Evolutionary conservation across 2,329 filamentous ascomycete genomes (phyloP).

Genomic region (Fusarium sulawesiense): DNA sequence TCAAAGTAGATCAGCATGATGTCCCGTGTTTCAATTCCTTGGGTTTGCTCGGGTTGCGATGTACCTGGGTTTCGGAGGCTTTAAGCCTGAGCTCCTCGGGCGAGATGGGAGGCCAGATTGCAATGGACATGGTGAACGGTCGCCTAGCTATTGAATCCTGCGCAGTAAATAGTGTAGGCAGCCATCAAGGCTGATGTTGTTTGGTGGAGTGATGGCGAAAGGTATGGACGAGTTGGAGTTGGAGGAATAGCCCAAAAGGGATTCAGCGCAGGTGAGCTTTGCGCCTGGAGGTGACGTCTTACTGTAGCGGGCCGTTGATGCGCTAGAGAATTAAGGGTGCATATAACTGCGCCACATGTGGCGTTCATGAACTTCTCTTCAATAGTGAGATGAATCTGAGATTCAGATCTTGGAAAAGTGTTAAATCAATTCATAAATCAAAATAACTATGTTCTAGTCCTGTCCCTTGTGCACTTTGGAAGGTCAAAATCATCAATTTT

Average conservation of each 20-base stretch:
- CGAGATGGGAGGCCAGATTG: constrained; percentile 67
- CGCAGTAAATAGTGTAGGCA: constrained; percentile 26
- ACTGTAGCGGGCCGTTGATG: constrained; percentile 11
- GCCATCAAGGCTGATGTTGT: constrained; percentile 32
- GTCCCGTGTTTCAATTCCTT: background rate
- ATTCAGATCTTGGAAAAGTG: background rate
- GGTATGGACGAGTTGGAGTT: constrained; percentile 37
- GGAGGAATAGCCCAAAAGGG: constrained; percentile 27
- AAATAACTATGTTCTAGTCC: background rate
- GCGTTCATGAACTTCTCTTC: background rate
- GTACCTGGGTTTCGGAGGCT: constrained; percentile 63
- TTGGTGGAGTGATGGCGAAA: constrained; percentile 8
- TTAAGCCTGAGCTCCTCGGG: constrained; percentile 62
- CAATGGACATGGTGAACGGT: constrained; percentile 63
- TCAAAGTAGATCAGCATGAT: constrained; percentile 46
- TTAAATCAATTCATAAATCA: background rate
- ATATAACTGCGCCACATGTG: constrained; percentile 37
- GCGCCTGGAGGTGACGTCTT: constrained; percentile 36
- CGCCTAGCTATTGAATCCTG: constrained; percentile 27
- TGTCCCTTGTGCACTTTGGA: too few relatives aligned
- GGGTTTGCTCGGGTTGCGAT: constrained; percentile 31
- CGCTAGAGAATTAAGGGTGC: constrained; percentile 8
- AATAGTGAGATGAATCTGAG: background rate
- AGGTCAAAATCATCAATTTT: too few relatives aligned
- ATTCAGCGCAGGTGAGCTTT: constrained; percentile 15